Base-by-base conservation (phyloP, 1,284 basidiomycete genomes). In the Trichosporon ovoides region DNA sequence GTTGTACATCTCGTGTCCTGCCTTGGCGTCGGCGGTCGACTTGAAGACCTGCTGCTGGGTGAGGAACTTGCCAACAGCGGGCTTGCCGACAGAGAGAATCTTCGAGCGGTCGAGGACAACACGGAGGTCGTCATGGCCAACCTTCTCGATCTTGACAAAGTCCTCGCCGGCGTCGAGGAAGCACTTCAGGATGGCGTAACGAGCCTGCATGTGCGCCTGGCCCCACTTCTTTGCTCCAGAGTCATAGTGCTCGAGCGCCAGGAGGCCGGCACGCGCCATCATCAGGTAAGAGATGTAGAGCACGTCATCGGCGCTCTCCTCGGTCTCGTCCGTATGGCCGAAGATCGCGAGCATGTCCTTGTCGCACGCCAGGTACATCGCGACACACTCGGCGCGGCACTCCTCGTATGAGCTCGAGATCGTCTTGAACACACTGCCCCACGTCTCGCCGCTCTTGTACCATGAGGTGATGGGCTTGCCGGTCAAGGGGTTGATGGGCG, bases 161-260 rank as follows among this genome's bases (percentile, higher is more conserved):
- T 49, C 61, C 43, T 61, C 34, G n/a, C 57, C 57, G 3, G 61
- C 56, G 1, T 60, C 58, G 33, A 61, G 59, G 33, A 64, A 52
- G 13, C 58, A 57, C 37, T 54, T 57, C 9, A 52, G 38, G 40
- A 64, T 61, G 11, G 59, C 62, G 49, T 64, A 55, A 16, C 62
- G 62, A 13, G 62, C 62, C 53, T 64, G 89, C 89, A 92, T 92
- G 70, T 92, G 90, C n/a, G 90, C 90, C 71, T 92, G 90, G 18
- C 89, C 88, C 68, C 91, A 89, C 75, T 89, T 90, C 73, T 84
- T 79, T 10, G 84, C 87, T 28, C 77, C 79, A 22, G 89, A 89
- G 69, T 93, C 88, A 64, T 88, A 93, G 73, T 81, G 90, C 74
- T 91, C 88, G 40, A 93, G 81, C 2, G 84, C 89, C 40, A 85